Conservation (phyloP, 805 yeast genomes). For the Cyberlindnera misumaiensis region DNA sequence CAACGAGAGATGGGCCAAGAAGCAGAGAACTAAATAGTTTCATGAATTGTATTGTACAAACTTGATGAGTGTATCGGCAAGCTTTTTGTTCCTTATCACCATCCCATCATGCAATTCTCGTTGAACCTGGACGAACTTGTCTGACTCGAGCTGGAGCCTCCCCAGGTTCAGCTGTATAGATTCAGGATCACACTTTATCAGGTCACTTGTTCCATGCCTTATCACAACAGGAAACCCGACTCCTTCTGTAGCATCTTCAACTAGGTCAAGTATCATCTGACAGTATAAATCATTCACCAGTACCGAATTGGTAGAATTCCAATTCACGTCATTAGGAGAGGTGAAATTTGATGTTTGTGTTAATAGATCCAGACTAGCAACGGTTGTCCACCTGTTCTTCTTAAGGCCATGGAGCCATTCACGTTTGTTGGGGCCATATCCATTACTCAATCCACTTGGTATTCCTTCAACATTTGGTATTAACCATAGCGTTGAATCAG, state of each 20-base stretch:
- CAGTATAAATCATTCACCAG: conserved; percentile 9
- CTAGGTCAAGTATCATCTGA: conserved; percentile 1
- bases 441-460: conserved; percentile 4
- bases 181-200: neutral
- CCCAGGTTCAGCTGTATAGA: neutral
- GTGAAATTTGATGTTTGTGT: conserved; percentile 5
- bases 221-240: neutral
- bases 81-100: neutral
- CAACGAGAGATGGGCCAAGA: conserved; percentile 56
- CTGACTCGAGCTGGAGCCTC: neutral
- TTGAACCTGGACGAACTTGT: neutral
- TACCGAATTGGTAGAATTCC: conserved; percentile 3
- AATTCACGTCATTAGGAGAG: conserved; percentile 2
- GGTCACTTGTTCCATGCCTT: neutral
- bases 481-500: conserved; percentile 5
- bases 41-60: neutral
- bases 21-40: conserved; percentile 5
- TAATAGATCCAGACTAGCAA: conserved; percentile 9
- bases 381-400: conserved; percentile 3
- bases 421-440: conserved; percentile 6
- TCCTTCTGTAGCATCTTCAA: neutral
- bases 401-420: neutral
- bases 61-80: conserved; percentile 4
- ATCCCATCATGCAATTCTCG: neutral
- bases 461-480: conserved; percentile 8